A percentile compares a stretch with the other conserved stretches of the same genome.
phyloP scores from a whole-genome alignment of 2,329 filamentous ascomycete species.

The Sclerotinia glacialis region DNA sequence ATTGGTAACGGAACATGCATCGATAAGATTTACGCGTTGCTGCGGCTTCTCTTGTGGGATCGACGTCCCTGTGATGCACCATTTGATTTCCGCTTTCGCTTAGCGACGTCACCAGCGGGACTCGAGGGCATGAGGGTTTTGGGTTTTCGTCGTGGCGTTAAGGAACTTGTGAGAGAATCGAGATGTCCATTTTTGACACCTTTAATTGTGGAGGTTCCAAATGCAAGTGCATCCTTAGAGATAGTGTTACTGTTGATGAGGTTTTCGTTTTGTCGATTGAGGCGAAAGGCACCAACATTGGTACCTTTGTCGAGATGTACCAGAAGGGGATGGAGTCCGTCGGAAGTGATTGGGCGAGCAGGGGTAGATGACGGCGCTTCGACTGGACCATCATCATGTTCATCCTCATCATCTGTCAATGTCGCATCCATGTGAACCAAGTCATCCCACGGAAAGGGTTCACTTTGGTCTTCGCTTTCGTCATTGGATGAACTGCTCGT shows the following conservation, averaged over 20 bases:
- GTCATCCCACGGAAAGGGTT: constrained; percentile 68
- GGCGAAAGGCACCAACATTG: constrained; percentile 74
- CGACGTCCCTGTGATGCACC: constrained; percentile 29
- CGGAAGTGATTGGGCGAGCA: constrained; percentile 48
- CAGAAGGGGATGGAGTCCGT: constrained; percentile 53
- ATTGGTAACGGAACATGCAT: background rate
- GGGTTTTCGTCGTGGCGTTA: constrained; percentile 61
- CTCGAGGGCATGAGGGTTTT: constrained; percentile 27
- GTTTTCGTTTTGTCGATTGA: constrained; percentile 56
- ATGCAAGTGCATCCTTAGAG: constrained; percentile 60
- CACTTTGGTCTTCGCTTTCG: constrained; percentile 63
- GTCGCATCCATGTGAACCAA: constrained; percentile 42
- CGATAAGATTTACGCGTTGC: constrained; percentile 16
- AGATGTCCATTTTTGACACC: constrained; percentile 66
- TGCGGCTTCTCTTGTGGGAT: constrained; percentile 35
- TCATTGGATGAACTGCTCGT: constrained; percentile 13
- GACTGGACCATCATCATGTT: constrained; percentile 7
- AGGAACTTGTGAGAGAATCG: constrained; percentile 62
- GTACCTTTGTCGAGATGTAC: constrained; percentile 61
- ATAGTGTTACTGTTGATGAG: constrained; percentile 54
- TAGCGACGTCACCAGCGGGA: constrained; percentile 30
- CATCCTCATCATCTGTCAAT: constrained; percentile 19
- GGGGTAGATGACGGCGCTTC: constrained; percentile 45
- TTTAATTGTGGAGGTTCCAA: constrained; percentile 58
- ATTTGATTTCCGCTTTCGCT: constrained; percentile 33